Conservation (phyloP, 331 rosid species). For the Pyrus hybrid region DNA sequence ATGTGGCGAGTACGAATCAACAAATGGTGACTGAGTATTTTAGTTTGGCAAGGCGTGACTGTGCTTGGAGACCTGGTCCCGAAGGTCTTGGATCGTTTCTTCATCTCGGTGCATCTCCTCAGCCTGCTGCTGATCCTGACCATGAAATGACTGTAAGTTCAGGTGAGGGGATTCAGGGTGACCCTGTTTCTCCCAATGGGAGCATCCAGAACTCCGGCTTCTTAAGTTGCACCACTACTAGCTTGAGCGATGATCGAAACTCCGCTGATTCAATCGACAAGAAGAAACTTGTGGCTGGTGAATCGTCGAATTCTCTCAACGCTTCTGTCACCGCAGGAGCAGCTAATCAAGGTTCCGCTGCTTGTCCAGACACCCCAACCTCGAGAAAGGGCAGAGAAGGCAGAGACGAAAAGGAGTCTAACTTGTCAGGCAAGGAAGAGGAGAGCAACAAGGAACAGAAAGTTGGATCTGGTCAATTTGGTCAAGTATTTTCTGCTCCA, state of each 20-base stretch:
- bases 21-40: constrained; percentile 83
- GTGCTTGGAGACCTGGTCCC: constrained; percentile 25
- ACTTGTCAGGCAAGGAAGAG: constrained; percentile 31
- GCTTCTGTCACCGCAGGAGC: constrained; percentile 23
- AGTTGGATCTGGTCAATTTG: constrained; percentile 33
- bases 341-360: constrained; percentile 24
- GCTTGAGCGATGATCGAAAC: constrained; percentile 63
- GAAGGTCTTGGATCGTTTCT: constrained; percentile 59
- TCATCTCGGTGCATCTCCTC: constrained; percentile 56
- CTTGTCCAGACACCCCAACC: constrained; percentile 61
- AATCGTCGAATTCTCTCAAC: constrained; percentile 24
- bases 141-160: constrained; percentile 55
- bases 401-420: constrained; percentile 30
- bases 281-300: constrained; percentile 33
- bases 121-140: constrained; percentile 27
- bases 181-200: constrained; percentile 42
- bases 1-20: constrained; percentile 57
- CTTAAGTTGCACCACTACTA: constrained; percentile 48
- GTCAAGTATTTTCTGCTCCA: constrained; percentile 56
- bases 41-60: constrained; percentile 27
- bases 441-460: constrained; percentile 15
- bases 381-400: constrained; percentile 48
- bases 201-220: constrained; percentile 58
- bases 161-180: constrained; percentile 29
- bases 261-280: constrained; percentile 55